A percentile compares a stretch with the other conserved stretches of the same genome.
These are phyloP conservation scores for Vigna radiata DNA, from an alignment of 306 rosid genomes.

Conservation along the genomic window DNA sequence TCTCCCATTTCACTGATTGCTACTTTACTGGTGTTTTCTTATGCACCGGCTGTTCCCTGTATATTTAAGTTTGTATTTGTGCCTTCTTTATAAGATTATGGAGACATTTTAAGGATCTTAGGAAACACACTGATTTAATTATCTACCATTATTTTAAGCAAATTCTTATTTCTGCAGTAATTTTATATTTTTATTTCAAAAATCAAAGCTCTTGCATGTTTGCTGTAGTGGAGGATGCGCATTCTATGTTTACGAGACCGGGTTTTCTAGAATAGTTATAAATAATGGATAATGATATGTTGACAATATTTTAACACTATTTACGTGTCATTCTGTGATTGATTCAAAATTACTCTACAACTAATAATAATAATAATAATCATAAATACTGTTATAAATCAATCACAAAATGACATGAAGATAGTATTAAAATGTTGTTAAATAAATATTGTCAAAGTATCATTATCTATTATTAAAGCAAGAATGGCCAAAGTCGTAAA, in stretches of 20 bases:
- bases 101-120: conserved; percentile 23
- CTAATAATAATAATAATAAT: too few relatives aligned
- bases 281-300: too few relatives aligned
- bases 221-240: neutral
- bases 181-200: conserved; percentile 16
- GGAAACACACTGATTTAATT: conserved; percentile 7
- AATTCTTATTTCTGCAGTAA: conserved; percentile 10
- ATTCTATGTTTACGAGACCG: neutral
- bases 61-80: conserved; percentile 39
- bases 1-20: conserved; percentile 39
- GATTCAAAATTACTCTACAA: too few relatives aligned
- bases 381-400: too few relatives aligned
- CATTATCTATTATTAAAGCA: too few relatives aligned
- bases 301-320: too few relatives aligned
- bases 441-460: too few relatives aligned
- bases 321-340: too few relatives aligned
- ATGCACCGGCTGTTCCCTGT: conserved; percentile 41
- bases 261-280: too few relatives aligned
- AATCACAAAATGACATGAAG: too few relatives aligned
- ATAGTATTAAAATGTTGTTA: too few relatives aligned
- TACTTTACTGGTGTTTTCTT: conserved; percentile 36
- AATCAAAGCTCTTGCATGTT: neutral
- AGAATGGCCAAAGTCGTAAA: too few relatives aligned
- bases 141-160: conserved; percentile 28
- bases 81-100: conserved; percentile 34